Conservation (phyloP, 805 yeast species). For the Ogataea trehalophila region DNA sequence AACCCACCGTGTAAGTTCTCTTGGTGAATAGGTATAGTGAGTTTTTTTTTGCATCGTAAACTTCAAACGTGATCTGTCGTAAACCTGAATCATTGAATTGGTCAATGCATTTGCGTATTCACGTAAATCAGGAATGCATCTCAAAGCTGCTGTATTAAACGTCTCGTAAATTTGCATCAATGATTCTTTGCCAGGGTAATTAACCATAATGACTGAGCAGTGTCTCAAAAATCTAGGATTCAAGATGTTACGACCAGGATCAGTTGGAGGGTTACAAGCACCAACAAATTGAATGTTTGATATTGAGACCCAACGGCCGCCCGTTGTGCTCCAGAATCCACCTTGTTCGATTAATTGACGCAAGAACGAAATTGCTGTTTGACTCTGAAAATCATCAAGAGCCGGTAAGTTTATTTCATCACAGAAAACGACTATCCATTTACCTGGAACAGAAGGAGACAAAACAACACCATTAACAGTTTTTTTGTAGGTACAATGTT, state of each 20-base stretch:
- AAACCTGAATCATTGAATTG: constrained; percentile 62
- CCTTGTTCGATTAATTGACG: constrained; percentile 67
- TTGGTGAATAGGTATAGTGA: constrained; percentile 79
- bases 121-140: constrained; percentile 53
- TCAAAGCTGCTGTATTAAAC: constrained; percentile 52
- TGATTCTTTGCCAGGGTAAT: constrained; percentile 66
- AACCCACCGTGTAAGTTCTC: constrained; percentile 87
- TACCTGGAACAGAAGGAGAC: constrained; percentile 56
- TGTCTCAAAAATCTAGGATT: constrained; percentile 63
- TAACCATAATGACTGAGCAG: constrained; percentile 62
- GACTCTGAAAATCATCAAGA: constrained; percentile 68
- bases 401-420: constrained; percentile 88
- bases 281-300: constrained; percentile 79
- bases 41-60: constrained; percentile 38
- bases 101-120: constrained; percentile 52
- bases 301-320: constrained; percentile 61
- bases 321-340: constrained; percentile 72
- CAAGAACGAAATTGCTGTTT: constrained; percentile 61
- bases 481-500: constrained; percentile 58
- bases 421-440: constrained; percentile 78
- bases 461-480: constrained; percentile 48
- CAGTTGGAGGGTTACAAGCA: constrained; percentile 89
- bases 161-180: constrained; percentile 62
- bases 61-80: constrained; percentile 35
- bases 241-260: constrained; percentile 63